Evolutionary conservation across 371 early-diverging fungal species (phyloP), one percentile per base, ranked within the genome.

Genomic region (Gilbertella persicaria): DNA sequence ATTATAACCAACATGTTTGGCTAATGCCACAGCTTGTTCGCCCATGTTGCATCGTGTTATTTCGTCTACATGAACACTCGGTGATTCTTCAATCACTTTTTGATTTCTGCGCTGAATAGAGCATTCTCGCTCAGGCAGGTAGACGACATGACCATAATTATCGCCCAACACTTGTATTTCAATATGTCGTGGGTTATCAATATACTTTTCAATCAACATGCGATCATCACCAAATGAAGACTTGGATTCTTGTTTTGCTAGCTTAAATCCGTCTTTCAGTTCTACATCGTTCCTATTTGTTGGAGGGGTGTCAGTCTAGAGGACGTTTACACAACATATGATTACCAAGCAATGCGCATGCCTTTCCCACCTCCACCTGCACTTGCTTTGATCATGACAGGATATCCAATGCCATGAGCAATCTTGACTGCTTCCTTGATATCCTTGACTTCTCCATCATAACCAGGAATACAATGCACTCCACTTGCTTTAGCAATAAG

Each of bases 351-450:
- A 58, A 91, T 82, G 19, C 89, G 83, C 89, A 91, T 91, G 23
- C 93, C 89, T 65, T 94, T 94, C 36, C 97, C 94, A 58, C 95
- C 94, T 24, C 95, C 95, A 41, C 92, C 92, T 0, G 89, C 87
- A 38, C 86, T 86, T 7, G 91, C 91, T 67, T 94, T 94, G 47
- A 93, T 67, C 80, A 94, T 83, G 26, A 94, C 85, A 0, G 93
- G 93, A 64, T 87, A 93, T 1, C 82, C 84, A 55, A 88, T 83
- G 5, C 49, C 53, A 44, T 75, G 64, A 1, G 85, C 84, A 24
- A 82, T 80, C 5, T 48, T 24, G 6, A 71, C 61, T 33, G 87
- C 74, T 33, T 66, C 67, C 17, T 74, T 65, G 1, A 71, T 50
- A 12, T 50, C 54, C 16, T 76, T 66, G 14, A 84, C 77, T 24